Percentiles rank a stretch among this genome's conserved stretches.
These are phyloP conservation scores for Phoma sp. DNA, from an alignment of 2,329 filamentous ascomycete species.

Conservation along the genomic window DNA sequence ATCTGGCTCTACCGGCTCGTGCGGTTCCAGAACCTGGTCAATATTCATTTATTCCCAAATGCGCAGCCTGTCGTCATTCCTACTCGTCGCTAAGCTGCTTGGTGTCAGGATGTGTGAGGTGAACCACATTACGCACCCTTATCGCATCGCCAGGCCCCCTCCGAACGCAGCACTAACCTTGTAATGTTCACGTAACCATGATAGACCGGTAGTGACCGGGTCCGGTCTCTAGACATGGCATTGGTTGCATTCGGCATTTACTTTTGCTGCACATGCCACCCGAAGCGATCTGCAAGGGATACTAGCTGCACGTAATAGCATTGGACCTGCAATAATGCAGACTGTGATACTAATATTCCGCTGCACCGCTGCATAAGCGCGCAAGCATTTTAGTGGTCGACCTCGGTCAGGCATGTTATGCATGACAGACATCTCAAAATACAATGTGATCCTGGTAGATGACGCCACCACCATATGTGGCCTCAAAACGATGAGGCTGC, in stretches of 20 bases:
- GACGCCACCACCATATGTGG: background rate
- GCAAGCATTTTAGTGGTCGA: too few relatives aligned
- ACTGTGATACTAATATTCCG: background rate
- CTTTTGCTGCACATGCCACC: constrained; percentile 20
- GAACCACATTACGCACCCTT: background rate
- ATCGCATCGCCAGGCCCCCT: background rate
- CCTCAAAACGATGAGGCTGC: constrained; percentile 5
- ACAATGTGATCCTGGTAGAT: background rate
- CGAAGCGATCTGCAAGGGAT: constrained; percentile 18
- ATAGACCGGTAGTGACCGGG: too few relatives aligned
- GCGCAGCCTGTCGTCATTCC: constrained; percentile 8
- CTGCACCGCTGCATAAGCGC: background rate
- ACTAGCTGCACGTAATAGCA: constrained; percentile 5
- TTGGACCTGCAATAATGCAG: background rate
- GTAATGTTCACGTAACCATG: too few relatives aligned
- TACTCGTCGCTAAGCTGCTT: constrained; percentile 3
- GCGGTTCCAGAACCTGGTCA: constrained; percentile 20
- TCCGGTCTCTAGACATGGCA: background rate
- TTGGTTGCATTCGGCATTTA: constrained; percentile 9
- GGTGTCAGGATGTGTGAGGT: background rate
- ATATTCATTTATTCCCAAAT: constrained; percentile 16
- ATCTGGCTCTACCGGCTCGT: constrained; percentile 14
- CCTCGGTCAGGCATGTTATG: too few relatives aligned
- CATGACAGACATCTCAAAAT: too few relatives aligned
- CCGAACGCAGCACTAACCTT: too few relatives aligned